Conservation (phyloP, 441 rosid species). For the Arabidopsis lyrata region DNA sequence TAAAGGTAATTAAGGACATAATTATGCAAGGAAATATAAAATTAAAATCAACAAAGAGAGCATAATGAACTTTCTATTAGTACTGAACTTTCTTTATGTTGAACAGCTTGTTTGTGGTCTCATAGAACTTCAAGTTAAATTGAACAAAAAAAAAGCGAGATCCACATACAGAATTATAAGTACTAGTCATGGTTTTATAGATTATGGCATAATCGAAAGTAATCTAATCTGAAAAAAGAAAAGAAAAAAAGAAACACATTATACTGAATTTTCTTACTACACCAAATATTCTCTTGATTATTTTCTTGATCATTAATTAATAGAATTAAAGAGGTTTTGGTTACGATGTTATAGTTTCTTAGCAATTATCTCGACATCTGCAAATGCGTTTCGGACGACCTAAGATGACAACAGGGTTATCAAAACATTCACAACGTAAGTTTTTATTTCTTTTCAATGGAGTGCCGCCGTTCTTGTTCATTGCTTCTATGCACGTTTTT, state of each 20-base stretch:
- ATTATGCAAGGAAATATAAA: background rate
- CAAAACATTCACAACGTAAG: conserved; percentile 28
- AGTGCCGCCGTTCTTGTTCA: background rate
- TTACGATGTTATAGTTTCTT: background rate
- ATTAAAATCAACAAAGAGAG: background rate
- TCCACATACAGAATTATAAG: background rate
- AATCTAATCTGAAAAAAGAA: background rate
- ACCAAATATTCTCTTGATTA: conserved; percentile 19
- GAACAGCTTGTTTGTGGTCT: background rate
- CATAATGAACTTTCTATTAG: background rate
- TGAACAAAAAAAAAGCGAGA: background rate
- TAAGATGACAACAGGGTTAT: conserved; percentile 23
- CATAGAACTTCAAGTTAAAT: background rate
- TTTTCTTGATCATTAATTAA: background rate
- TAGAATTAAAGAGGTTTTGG: conserved; percentile 15
- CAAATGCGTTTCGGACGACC: conserved; percentile 6
- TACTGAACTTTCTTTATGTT: background rate
- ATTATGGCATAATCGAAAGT: background rate
- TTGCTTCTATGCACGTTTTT: conserved; percentile 8
- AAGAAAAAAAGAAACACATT: background rate
- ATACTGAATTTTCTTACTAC: conserved; percentile 20
- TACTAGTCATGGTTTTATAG: background rate
- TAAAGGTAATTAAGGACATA: background rate
- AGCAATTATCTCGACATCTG: conserved; percentile 32
- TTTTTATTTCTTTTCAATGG: background rate